Evolutionary conservation across 495 filamentous ascomycete genomes (phyloP), one percentile per base, ranked within the genome.

Genomic region (Aspergillus avenaceus): DNA sequence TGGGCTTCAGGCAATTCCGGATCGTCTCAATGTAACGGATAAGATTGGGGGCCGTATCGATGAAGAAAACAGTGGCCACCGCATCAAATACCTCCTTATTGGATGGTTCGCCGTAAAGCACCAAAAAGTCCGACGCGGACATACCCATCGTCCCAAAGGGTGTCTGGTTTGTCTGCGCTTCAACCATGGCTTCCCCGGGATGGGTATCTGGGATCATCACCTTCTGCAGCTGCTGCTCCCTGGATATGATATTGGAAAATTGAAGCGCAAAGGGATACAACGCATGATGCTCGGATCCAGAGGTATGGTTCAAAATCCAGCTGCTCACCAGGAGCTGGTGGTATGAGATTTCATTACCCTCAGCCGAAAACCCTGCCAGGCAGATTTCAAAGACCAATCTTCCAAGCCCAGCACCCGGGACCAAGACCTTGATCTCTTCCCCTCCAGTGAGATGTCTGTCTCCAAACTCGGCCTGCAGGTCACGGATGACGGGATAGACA

Each of bases 271-370:
- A 96, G 0, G 91, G 91, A 55, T 84, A 87, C 40, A 97, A 72
- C 11, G 58, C 59, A 52, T 75, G 80, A 45, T 80, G 55, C 23
- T 65, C 52, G 0, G 69, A 61, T 0, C 65, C 61, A 0, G 42
- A 14, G 0, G 81, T 87, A 61, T 88, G 83, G 58, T 97, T 97
- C 8, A 98, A 77, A 9, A 97, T 76, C 74, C 90, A 96, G 23
- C 84, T 87, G 49, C 86, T 90, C 11, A 90, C 91, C 48, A 97
- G 69, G 9, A 97, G 77, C 59, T 92, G 88, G 64, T 97, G 93
- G 56, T 92, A 96, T 13, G 89, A 95, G 53, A 97, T 91, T 71
- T 98, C 93, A 54, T 97, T 98, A 11, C 95, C 93, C 63, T 97
- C 90, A 1, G 81, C 78, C 0, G 75, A 63, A 67, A 82, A 96